A percentile compares a stretch with the other conserved stretches of the same genome.
These are phyloP conservation scores for Galeopsis tetrahit DNA, from an alignment of 257 asterid species.

Conservation along the genomic window DNA sequence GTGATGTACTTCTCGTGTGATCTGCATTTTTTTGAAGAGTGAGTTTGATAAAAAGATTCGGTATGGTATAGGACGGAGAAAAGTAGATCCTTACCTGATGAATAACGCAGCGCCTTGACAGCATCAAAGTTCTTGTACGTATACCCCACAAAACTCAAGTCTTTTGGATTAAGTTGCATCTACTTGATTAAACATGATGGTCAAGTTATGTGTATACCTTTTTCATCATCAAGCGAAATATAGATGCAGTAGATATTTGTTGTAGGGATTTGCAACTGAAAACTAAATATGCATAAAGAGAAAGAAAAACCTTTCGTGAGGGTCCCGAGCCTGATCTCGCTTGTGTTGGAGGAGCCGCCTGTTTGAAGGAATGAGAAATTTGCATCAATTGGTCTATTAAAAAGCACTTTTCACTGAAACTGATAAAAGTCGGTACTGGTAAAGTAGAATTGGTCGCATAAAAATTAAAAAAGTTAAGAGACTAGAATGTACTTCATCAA, in stretches of 20 bases:
- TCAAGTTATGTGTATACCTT: conserved; percentile 29
- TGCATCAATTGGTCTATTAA: conserved; percentile 34
- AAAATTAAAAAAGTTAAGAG: conserved; percentile 24
- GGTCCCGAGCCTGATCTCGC: conserved; percentile 83
- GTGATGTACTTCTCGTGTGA: conserved; percentile 60
- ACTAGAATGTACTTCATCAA: conserved; percentile 74
- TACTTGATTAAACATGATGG: conserved; percentile 38
- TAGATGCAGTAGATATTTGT: conserved; percentile 19
- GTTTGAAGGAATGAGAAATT: conserved; percentile 35
- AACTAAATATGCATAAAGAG: conserved; percentile 22
- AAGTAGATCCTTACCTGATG: conserved; percentile 57
- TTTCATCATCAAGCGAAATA: conserved; percentile 30
- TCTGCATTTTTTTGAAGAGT: conserved; percentile 44
- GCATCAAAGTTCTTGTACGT: conserved; percentile 94
- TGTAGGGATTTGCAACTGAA: conserved; percentile 6
- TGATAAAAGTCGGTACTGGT: conserved; percentile 2
- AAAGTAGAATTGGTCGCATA: not conserved
- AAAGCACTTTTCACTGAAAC: conserved; percentile 14
- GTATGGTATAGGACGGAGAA: not conserved
- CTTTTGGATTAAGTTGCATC: conserved; percentile 74
- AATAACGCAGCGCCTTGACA: conserved; percentile 73
- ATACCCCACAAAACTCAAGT: conserved; percentile 89
- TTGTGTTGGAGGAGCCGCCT: conserved; percentile 71
- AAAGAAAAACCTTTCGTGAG: conserved; percentile 73
- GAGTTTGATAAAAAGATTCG: not conserved